Evolutionary conservation across 139 green algal species (phyloP).

Genomic region (Pseudopediastrum boryanum): DNA sequence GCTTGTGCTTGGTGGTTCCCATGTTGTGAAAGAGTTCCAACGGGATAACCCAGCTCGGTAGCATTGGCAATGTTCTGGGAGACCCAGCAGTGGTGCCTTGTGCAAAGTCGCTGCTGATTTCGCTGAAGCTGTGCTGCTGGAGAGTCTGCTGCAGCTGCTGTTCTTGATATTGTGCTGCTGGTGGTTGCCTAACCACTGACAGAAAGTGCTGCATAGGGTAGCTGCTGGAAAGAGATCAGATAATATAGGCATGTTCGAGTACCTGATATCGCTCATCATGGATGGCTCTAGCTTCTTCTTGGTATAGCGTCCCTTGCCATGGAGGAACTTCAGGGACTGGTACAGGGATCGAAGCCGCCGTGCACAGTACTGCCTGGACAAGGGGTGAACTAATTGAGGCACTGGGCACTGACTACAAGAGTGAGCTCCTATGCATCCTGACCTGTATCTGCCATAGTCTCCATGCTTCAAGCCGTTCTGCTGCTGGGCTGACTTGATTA

Average conservation of each 20-base stretch:
- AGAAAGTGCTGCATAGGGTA: too few relatives aligned
- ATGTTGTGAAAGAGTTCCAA: too few relatives aligned
- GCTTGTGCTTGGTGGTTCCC: too few relatives aligned
- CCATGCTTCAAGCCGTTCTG: conserved; percentile 83
- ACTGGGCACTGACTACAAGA: background rate
- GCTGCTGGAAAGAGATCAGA: too few relatives aligned
- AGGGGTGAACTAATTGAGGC: background rate
- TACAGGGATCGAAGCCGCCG: conserved; percentile 77
- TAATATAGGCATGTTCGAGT: too few relatives aligned
- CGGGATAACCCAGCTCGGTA: too few relatives aligned
- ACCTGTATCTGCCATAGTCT: conserved; percentile 86
- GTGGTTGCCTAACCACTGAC: too few relatives aligned
- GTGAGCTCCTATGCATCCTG: background rate
- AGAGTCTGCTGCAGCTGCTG: background rate
- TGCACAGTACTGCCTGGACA: conserved; percentile 85
- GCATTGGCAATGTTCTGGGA: too few relatives aligned
- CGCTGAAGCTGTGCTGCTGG: background rate
- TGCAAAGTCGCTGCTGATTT: background rate
- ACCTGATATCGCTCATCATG: conserved; percentile 74
- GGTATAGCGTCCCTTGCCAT: conserved; percentile 85
- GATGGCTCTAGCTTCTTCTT: conserved; percentile 78
- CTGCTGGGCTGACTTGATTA: conserved; percentile 68
- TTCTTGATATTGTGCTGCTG: background rate
- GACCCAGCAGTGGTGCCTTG: too few relatives aligned
- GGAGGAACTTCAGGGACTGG: conserved; percentile 83